These are phyloP conservation scores for Cytospora chrysosperma DNA, from an alignment of 2,329 filamentous ascomycete genomes.

Conservation along the genomic window DNA sequence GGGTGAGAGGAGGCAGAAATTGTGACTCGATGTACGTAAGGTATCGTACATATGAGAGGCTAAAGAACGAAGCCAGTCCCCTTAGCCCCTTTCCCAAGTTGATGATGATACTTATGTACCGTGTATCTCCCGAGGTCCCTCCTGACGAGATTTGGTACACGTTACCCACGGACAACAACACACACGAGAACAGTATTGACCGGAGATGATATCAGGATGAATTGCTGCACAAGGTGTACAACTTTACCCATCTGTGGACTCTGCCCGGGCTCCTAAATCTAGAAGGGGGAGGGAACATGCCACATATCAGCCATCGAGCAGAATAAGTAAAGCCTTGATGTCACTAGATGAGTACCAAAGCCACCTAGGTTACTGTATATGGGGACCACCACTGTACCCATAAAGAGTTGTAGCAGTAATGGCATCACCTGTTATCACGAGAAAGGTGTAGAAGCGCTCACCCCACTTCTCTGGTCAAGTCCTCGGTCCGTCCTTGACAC, in stretches of 20 bases:
- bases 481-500: no score
- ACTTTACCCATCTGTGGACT: not conserved
- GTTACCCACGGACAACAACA: not conserved
- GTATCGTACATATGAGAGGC: not conserved
- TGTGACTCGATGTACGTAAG: not conserved
- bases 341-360: no score
- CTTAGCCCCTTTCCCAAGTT: not conserved
- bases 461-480: no score
- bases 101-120: not conserved
- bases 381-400: no score
- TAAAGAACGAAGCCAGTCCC: not conserved
- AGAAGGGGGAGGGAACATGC: no score
- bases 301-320: no score
- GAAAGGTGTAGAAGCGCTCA: no score
- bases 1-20: not conserved
- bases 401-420: no score
- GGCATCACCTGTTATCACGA: no score
- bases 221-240: not conserved
- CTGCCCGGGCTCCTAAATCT: not conserved
- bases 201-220: not conserved
- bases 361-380: no score
- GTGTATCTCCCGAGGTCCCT: not conserved
- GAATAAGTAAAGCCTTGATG: not conserved
- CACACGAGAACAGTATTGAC: not conserved
- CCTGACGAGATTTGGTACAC: not conserved